phyloP scores from a whole-genome alignment of 768 basidiomycete genomes.

The Ramaria sp. region DNA sequence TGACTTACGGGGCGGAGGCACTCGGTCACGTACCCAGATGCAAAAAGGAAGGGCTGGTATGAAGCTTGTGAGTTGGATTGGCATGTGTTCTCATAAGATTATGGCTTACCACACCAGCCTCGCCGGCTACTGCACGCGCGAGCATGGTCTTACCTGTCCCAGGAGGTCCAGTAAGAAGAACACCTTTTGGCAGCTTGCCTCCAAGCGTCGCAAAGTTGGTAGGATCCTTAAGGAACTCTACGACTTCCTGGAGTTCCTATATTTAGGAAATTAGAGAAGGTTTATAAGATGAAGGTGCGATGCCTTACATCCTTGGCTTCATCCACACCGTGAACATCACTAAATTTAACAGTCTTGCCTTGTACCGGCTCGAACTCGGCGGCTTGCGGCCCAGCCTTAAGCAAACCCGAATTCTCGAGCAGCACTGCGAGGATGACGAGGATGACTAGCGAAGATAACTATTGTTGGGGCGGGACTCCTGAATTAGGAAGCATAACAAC shows the following conservation, averaged over 20 bases:
- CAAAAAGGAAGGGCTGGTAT: conserved; percentile 76
- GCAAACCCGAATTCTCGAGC: conserved; percentile 86
- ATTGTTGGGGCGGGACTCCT: not conserved
- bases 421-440: conserved; percentile 81
- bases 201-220: conserved; percentile 82
- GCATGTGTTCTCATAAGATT: not conserved
- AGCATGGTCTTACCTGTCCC: conserved; percentile 98
- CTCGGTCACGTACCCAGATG: conserved; percentile 56
- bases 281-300: not conserved
- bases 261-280: conserved; percentile 8
- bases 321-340: conserved; percentile 94
- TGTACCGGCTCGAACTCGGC: conserved; percentile 75
- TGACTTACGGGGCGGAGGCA: not conserved
- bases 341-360: conserved; percentile 80
- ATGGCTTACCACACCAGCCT: conserved; percentile 71
- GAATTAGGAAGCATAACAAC: conserved; percentile 18
- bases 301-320: conserved; percentile 82
- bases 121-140: conserved; percentile 94
- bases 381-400: conserved; percentile 70
- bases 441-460: conserved; percentile 38
- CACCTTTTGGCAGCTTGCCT: conserved; percentile 89
- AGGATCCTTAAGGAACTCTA: conserved; percentile 92
- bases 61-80: not conserved
- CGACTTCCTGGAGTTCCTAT: conserved; percentile 88
- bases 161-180: conserved; percentile 81